Evolutionary conservation across 2,329 filamentous ascomycete species (phyloP), one percentile per base, ranked within the genome.

Genomic region (Metarhizium guizhouense): DNA sequence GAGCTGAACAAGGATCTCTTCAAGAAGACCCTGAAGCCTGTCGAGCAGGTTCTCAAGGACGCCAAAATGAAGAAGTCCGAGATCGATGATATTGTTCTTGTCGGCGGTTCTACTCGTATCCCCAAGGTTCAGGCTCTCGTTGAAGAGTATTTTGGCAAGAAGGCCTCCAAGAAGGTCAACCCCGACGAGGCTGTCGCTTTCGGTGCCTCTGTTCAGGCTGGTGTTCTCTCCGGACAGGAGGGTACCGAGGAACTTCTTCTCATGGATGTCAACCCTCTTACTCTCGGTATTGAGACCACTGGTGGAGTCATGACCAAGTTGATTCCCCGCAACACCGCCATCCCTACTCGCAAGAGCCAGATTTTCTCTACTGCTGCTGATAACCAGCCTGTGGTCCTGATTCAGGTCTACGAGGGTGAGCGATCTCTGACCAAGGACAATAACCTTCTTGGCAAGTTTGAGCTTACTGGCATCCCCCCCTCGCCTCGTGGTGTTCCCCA

Each of bases 161-260:
- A 94, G 82, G 91, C 92, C 66, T 92, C 88, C 83, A 97, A 97
- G 90, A 90, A 91, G 77, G 96, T 99, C 74, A 97, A 97, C 85
- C 94, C 94, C 66, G 94, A 99, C 70, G 94, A 97, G 82, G 94
- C 94, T 78, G 94, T 97, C 65, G 94, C 94, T 70, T 97, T 92
- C 73, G 94, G 94, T 78, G 94, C 94, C 61, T 93, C 94, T 65
- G 91, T 97, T 65, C 94, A 99, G 79, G 94, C 88, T 78, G 93
- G 92, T 87, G 86, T 97, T 69, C 82, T 99, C 60, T 88, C 91
- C 65, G 91, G 91, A 63, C 90, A 96, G 77, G 83, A 87, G 69
- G 87, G 86, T 68, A 88, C 89, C 60, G 79, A 76, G n/a, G 84
- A 86, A 4, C 73, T 96, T 61, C 90, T 96, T 70, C 90, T 96